Evolutionary conservation across 495 filamentous ascomycete genomes (phyloP).

Genomic region (Penicillium pancosmium): DNA sequence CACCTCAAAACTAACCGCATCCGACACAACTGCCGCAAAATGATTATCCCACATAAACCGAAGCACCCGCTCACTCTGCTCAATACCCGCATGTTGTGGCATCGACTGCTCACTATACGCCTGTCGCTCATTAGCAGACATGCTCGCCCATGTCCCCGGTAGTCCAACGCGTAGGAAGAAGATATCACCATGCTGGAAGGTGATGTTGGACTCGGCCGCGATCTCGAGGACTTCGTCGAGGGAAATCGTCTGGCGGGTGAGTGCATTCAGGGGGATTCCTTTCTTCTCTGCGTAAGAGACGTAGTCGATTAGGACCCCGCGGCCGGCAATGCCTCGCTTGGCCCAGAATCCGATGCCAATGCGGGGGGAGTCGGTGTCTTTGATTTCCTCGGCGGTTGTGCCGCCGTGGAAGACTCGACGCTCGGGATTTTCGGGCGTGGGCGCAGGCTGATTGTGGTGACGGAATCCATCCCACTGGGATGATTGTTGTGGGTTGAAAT

Average conservation of each 20-base stretch:
- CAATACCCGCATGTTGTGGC: slow-evolving; percentile 60
- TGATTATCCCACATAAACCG: slow-evolving; percentile 72
- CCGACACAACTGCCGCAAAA: slow-evolving; percentile 67
- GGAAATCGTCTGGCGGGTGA: slow-evolving; percentile 64
- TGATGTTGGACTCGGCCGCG: slow-evolving; percentile 60
- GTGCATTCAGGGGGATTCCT: slow-evolving; percentile 55
- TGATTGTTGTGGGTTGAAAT: slow-evolving; percentile 74
- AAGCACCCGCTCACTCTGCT: slow-evolving; percentile 65
- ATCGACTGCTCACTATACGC: slow-evolving; percentile 41
- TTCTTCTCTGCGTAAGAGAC: slow-evolving; percentile 49
- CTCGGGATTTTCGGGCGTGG: slow-evolving; percentile 37
- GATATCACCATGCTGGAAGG: slow-evolving; percentile 63
- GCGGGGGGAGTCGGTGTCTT: slow-evolving; percentile 50
- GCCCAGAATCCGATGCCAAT: slow-evolving; percentile 56
- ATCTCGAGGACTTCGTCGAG: slow-evolving; percentile 51
- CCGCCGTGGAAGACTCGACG: slow-evolving; percentile 56
- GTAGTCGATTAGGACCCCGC: slow-evolving; percentile 60
- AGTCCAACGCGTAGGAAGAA: slow-evolving; percentile 76
- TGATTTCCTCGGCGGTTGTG: slow-evolving; percentile 54
- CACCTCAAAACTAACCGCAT: slow-evolving; percentile 67
- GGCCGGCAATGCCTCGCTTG: slow-evolving; percentile 55
- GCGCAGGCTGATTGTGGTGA: slow-evolving; percentile 51
- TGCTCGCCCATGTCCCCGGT: slow-evolving; percentile 44
- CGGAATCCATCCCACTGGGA: slow-evolving; percentile 82
- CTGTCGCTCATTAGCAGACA: slow-evolving; percentile 40